Evolutionary conservation across 805 yeast genomes (phyloP), one percentile per base, ranked within the genome.

Genomic region (Kazachstania taianensis): DNA sequence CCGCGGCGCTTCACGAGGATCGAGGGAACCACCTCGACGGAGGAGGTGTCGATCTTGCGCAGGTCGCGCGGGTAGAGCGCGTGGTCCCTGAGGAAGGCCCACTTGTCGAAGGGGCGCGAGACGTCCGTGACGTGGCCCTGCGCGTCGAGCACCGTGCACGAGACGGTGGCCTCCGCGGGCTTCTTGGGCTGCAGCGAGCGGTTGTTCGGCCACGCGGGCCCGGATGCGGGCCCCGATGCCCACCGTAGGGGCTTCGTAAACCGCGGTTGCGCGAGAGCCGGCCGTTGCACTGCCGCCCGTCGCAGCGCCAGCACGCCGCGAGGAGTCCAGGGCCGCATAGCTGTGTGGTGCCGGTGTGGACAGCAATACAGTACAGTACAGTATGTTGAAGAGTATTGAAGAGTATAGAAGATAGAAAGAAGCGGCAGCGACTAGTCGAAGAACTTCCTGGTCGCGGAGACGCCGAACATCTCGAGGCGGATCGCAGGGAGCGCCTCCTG

Each of bases 401-500:
- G n/a, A n/a, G n/a, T n/a, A n/a, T n/a, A n/a, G n/a, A n/a, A n/a
- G n/a, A n/a, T n/a, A n/a, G n/a, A n/a, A n/a, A n/a, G n/a, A n/a
- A n/a, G n/a, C n/a, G n/a, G 25, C 12, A n/a, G 12, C 25, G 12
- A 16, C 41, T 72, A 87, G 55, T 86, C 94, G 55, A 85, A 85
- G 72, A 83, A 89, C 69, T 83, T 84, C 73, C 97, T 83, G 38
- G 89, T 64, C 38, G 72, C 62, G 13, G 95, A 80, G 39, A 82
- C 76, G 43, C 94, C 94, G 56, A 86, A 92, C 55, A 89, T 66
- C 54, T 87, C 94, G 44, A 82, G 69, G 66, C 97, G 79, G 45
- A 92, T 77, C 37, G 87, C 94, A 33, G 99, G 99, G 48, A 92
- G 73, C 6, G 95, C 81, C 52, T 77, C 83, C 57, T 82, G 81